Evolutionary conservation across 2,329 filamentous ascomycete genomes (phyloP).

Genomic region (Tolypocladium tundrense): DNA sequence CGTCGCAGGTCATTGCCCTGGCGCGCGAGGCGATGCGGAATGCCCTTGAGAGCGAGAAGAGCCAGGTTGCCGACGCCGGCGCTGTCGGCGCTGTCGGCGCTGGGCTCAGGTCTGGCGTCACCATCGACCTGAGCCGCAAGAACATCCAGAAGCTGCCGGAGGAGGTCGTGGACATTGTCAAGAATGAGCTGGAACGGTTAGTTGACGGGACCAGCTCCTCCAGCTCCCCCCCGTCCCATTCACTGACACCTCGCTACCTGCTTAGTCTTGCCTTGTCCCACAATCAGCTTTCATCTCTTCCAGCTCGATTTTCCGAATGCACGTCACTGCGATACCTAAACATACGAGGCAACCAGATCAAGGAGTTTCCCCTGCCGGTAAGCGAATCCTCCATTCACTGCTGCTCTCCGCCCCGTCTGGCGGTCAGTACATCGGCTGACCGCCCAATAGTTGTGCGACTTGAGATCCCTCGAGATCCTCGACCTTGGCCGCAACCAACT

Average conservation of each 20-base stretch:
- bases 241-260: slow-evolving; percentile 8
- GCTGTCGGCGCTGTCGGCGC: slow-evolving; percentile 39
- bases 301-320: slow-evolving; percentile 63
- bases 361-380: slow-evolving; percentile 49
- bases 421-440: slow-evolving; percentile 9
- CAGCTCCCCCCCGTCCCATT: not conserved
- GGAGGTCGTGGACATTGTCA: slow-evolving; percentile 66
- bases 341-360: slow-evolving; percentile 65
- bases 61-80: slow-evolving; percentile 46
- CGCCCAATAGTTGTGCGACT: slow-evolving; percentile 61
- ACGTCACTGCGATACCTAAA: slow-evolving; percentile 71
- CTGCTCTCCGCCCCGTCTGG: not conserved
- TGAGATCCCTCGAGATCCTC: slow-evolving; percentile 81
- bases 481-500: slow-evolving; percentile 88
- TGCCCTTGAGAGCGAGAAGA: slow-evolving; percentile 57
- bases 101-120: slow-evolving; percentile 59
- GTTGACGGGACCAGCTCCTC: slow-evolving; percentile 11
- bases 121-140: slow-evolving; percentile 68
- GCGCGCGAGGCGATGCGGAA: slow-evolving; percentile 57
- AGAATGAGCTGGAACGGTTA: slow-evolving; percentile 62
- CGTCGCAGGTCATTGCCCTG: slow-evolving; percentile 54
- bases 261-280: slow-evolving; percentile 69
- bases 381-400: slow-evolving; percentile 10
- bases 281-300: slow-evolving; percentile 63
- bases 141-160: slow-evolving; percentile 62